Evolutionary conservation across 768 basidiomycete species (phyloP).

Genomic region (Stropharia rugosoannulata): DNA sequence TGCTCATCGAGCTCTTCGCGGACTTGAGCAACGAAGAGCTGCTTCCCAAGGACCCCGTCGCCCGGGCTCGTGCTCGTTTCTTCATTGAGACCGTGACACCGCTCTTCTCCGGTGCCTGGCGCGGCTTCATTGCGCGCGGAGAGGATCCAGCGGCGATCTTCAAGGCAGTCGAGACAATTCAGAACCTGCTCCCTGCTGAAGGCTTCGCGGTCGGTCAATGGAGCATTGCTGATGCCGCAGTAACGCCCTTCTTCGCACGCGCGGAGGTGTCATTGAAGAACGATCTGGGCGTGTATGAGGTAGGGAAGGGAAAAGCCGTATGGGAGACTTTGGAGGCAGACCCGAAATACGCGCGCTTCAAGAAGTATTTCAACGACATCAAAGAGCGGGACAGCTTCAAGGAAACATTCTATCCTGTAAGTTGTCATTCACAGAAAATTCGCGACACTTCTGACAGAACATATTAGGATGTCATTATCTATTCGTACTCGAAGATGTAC

Average conservation of each 20-base stretch:
- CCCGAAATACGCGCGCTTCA: slow-evolving; percentile 48
- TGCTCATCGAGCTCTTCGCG: slow-evolving; percentile 66
- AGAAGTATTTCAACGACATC: slow-evolving; percentile 45
- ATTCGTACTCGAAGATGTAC: no score
- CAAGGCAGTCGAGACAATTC: slow-evolving; percentile 43
- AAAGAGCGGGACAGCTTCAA: slow-evolving; percentile 52
- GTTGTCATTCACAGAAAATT: slow-evolving; percentile 8
- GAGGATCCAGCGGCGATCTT: slow-evolving; percentile 41
- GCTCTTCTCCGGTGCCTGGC: slow-evolving; percentile 40
- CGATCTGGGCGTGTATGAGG: slow-evolving; percentile 50
- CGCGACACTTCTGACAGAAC: no score
- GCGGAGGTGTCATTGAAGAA: slow-evolving; percentile 41
- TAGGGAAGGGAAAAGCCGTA: slow-evolving; percentile 45
- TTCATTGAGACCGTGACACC: slow-evolving; percentile 56
- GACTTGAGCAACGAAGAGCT: slow-evolving; percentile 52
- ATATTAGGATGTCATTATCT: no score
- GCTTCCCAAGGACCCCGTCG: slow-evolving; percentile 54
- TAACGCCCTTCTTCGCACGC: slow-evolving; percentile 61
- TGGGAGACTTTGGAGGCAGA: slow-evolving; percentile 39
- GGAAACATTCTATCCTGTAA: slow-evolving; percentile 52
- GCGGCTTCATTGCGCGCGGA: slow-evolving; percentile 34
- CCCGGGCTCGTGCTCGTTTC: slow-evolving; percentile 58
- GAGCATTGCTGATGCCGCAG: slow-evolving; percentile 62
- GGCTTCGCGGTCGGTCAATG: slow-evolving; percentile 49
- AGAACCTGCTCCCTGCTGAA: slow-evolving; percentile 45